phyloP scores from a whole-genome alignment of 2,329 filamentous ascomycete genomes.

The Colletotrichum spinosum region DNA sequence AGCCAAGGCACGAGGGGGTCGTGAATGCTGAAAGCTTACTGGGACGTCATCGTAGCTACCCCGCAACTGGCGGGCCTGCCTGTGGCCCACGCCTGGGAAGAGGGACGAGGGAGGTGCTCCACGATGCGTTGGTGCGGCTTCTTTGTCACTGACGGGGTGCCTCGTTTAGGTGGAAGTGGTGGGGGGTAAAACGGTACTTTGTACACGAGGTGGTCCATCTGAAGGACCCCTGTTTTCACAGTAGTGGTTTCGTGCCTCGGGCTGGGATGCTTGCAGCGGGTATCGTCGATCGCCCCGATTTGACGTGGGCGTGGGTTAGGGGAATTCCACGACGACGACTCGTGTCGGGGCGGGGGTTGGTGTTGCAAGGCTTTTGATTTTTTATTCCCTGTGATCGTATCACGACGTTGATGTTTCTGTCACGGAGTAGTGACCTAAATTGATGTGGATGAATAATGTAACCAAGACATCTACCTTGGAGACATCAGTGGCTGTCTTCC shows the following conservation, averaged over 20 bases:
- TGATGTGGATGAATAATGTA: no score
- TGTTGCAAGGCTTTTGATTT: not conserved
- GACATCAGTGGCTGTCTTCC: no score
- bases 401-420: no score
- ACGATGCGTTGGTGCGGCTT: not conserved
- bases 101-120: conserved; percentile 7
- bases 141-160: not conserved
- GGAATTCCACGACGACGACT: conserved; percentile 2
- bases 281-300: conserved; percentile 13
- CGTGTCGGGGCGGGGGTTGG: not conserved
- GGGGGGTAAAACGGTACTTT: not conserved
- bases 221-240: no score
- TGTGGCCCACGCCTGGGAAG: no score
- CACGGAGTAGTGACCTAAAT: no score
- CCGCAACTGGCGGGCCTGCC: conserved; percentile 3
- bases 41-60: conserved; percentile 28
- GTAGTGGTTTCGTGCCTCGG: not conserved
- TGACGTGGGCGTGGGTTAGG: conserved; percentile 22
- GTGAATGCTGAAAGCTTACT: conserved; percentile 1
- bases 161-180: not conserved
- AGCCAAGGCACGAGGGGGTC: not conserved
- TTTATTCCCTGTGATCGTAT: no score
- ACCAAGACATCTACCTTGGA: no score
- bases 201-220: no score
- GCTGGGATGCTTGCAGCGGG: conserved; percentile 20